Evolutionary conservation across 2,329 filamentous ascomycete species (phyloP).

Genomic region (Trichoderma koningii): DNA sequence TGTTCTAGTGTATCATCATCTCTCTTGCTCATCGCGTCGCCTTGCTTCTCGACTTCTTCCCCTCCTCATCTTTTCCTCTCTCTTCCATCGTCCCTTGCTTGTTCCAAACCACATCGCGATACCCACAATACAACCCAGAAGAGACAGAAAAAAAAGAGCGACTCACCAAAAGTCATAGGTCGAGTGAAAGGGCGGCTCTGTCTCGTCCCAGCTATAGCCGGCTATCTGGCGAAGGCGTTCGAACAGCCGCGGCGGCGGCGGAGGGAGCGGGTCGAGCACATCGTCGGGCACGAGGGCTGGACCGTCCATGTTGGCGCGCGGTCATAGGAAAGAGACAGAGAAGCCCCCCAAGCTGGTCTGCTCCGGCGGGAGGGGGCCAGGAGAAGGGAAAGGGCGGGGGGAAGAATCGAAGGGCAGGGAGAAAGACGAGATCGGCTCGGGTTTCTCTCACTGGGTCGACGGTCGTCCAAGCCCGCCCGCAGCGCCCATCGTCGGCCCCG

Average conservation of each 20-base stretch:
- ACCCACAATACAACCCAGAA: not conserved
- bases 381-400: not conserved
- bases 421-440: conserved; percentile 6
- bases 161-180: conserved; percentile 86
- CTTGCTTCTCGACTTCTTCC: not conserved
- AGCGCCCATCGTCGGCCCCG: conserved; percentile 40
- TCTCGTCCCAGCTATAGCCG: conserved; percentile 77
- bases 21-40: not conserved
- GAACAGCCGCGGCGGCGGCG: conserved; percentile 66
- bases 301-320: conserved; percentile 53
- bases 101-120: not conserved
- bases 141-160: not conserved
- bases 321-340: conserved; percentile 24
- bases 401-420: no score
- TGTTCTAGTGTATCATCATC: not conserved
- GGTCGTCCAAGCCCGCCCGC: conserved; percentile 34
- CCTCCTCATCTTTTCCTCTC: not conserved
- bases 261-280: conserved; percentile 63
- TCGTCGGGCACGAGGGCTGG: conserved; percentile 54
- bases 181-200: conserved; percentile 57
- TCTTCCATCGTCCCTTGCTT: not conserved
- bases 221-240: conserved; percentile 72
- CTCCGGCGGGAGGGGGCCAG: conserved; percentile 15
- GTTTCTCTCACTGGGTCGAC: conserved; percentile 29
- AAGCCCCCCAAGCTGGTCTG: conserved; percentile 21